Evolutionary conservation across 1,139 yeast species (phyloP), one percentile per base, ranked within the genome.

Genomic region (Arxiozyma heterogenica): DNA sequence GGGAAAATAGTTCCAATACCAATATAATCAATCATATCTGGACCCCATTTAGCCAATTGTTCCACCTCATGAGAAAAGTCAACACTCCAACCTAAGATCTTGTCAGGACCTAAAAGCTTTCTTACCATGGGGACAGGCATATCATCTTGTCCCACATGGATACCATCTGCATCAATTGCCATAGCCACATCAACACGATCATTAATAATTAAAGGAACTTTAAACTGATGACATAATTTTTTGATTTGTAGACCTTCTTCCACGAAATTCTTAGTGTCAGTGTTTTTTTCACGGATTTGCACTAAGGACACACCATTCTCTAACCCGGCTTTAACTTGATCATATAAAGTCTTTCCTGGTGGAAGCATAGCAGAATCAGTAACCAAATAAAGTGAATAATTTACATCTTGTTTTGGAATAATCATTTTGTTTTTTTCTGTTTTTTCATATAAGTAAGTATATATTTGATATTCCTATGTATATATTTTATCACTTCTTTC

Each of bases 71-170:
- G 73, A 0, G 75, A 75, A 46, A 74, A 75, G 7, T 84, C 80
- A 46, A 88, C 86, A 45, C 93, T 83, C 53, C 91, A 83, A 1
- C 98, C 98, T 48, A 91, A 68, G 56, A 91, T 84, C 71, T 84
- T 88, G 55, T 80, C 75, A 0, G 83, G 79, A 0, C 96, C 96
- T 25, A 91, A 69, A 45, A 87, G 63, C 60, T 74, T 66, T 45
- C 97, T 70, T 0, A 81, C 94, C 30, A 75, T 59, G 1, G 69
- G 68, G 2, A 85, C 84, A n/a, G 75, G 75, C 88, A 91, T 86
- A 65, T 91, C 98, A 55, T 85, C 93, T 68, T 90, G 97, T 1
- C 98, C 98, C 22, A 91, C 89, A 71, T 91, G 98, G 18, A 91
- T 85, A 41, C 96, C 96, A 56, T 90, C 96, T 0, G 96, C 96